phyloP scores from a whole-genome alignment of 169 alveolate genomes.

The Eimeria acervulina region DNA sequence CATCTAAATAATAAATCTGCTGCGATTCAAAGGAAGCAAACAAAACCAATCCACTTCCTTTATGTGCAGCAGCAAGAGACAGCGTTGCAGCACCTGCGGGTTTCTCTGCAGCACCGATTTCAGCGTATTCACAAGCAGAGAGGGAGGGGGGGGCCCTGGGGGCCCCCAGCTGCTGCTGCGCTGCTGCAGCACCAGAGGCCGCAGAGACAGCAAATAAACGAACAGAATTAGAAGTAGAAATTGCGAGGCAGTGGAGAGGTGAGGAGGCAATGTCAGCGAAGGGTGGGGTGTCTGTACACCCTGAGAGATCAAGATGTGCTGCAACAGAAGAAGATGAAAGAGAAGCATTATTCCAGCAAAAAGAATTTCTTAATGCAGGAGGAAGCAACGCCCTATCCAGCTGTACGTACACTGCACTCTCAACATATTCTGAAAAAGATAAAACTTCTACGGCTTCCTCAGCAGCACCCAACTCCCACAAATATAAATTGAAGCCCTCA shows the following conservation, averaged over 20 bases:
- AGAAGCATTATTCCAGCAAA: background rate
- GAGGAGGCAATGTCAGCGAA: background rate
- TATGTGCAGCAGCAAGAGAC: slow-evolving; percentile 25
- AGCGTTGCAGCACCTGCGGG: background rate
- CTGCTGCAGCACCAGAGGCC: background rate
- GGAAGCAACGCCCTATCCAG: slow-evolving; percentile 51
- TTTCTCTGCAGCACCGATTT: background rate
- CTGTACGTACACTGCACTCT: slow-evolving; percentile 61
- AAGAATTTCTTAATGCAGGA: background rate
- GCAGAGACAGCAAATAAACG: slow-evolving; percentile 36
- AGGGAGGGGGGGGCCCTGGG: no score
- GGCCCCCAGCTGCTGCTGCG: background rate
- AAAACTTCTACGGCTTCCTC: slow-evolving; percentile 2
- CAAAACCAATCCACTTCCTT: slow-evolving; percentile 1
- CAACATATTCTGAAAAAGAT: background rate
- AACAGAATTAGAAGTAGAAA: background rate
- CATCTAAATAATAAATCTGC: background rate
- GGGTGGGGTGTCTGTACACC: slow-evolving; percentile 71
- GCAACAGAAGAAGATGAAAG: background rate
- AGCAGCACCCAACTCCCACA: slow-evolving; percentile 19
- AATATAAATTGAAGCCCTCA: background rate
- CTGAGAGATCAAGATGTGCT: slow-evolving; percentile 13
- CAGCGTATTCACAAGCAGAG: background rate
- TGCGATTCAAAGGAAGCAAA: background rate
- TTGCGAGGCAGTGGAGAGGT: slow-evolving; percentile 6